A percentile compares a stretch with the other conserved stretches of the same genome.
Evolutionary conservation across 2,329 filamentous ascomycete genomes (phyloP).

Genomic region (Aureobasidium melanogenum): DNA sequence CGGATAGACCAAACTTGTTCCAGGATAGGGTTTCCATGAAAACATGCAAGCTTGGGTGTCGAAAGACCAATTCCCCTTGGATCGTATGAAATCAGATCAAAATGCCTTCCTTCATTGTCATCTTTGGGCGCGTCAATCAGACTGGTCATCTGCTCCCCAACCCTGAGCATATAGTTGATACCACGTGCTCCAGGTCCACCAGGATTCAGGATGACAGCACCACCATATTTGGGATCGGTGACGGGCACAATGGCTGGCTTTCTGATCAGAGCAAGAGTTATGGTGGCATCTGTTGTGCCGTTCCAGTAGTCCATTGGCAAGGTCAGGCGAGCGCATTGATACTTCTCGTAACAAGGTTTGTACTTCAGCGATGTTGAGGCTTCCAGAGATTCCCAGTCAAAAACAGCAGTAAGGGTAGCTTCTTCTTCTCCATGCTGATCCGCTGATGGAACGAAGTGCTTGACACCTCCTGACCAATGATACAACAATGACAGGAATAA

Average conservation of each 20-base stretch:
- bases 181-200: slow-evolving; percentile 39
- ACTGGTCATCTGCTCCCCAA: slow-evolving; percentile 29
- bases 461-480: neutral
- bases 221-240: slow-evolving; percentile 37
- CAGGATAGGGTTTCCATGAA: slow-evolving; percentile 19
- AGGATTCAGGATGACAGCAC: slow-evolving; percentile 40
- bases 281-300: slow-evolving; percentile 23
- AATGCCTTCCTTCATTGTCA: slow-evolving; percentile 17
- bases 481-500: neutral
- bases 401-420: neutral
- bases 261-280: slow-evolving; percentile 37
- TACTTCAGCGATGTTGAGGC: slow-evolving; percentile 4
- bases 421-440: neutral
- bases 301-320: slow-evolving; percentile 38
- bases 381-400: neutral
- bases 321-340: slow-evolving; percentile 40
- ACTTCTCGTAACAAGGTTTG: slow-evolving; percentile 33
- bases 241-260: slow-evolving; percentile 33
- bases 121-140: slow-evolving; percentile 26
- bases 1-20: neutral
- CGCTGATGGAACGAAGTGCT: neutral
- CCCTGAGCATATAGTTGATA: slow-evolving; percentile 16
- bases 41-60: slow-evolving; percentile 26
- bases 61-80: slow-evolving; percentile 33
- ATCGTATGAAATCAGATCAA: slow-evolving; percentile 34